These are phyloP conservation scores for Lactarius sp. DNA, from an alignment of 768 basidiomycete genomes.

Conservation along the genomic window DNA sequence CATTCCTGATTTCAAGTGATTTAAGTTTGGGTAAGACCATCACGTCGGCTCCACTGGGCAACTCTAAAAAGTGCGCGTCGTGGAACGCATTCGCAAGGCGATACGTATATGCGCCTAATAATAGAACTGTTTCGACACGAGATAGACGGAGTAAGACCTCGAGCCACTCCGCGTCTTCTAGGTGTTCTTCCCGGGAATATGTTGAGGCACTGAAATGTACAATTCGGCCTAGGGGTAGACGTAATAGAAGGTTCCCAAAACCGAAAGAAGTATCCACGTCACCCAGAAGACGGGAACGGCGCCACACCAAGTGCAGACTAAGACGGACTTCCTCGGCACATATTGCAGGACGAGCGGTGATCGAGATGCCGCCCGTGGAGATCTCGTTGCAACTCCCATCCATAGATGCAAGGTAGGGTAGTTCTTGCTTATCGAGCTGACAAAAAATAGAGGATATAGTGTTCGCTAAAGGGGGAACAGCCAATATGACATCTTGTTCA, in stretches of 20 bases:
- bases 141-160: constrained; percentile 11
- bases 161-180: constrained; percentile 7
- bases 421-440: constrained; percentile 5
- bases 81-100: constrained; percentile 8
- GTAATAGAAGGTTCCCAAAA: constrained; percentile 7
- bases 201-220: not conserved
- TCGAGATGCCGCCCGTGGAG: not conserved
- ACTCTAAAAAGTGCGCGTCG: not conserved
- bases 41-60: not conserved
- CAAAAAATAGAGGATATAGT: constrained; percentile 13
- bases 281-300: not conserved
- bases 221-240: constrained; percentile 1
- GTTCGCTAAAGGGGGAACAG: constrained; percentile 6
- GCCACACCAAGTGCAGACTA: not conserved
- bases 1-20: constrained; percentile 4
- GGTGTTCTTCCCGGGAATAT: not conserved
- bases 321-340: not conserved
- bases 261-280: not conserved
- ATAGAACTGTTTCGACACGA: not conserved
- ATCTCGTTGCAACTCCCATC: not conserved
- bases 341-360: not conserved
- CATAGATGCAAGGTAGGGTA: constrained; percentile 2
- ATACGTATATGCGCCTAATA: constrained; percentile 9
- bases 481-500: constrained; percentile 4
- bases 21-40: constrained; percentile 2